Conservation (phyloP, 2,329 filamentous ascomycete species). For the Aureobasidium sp. region DNA sequence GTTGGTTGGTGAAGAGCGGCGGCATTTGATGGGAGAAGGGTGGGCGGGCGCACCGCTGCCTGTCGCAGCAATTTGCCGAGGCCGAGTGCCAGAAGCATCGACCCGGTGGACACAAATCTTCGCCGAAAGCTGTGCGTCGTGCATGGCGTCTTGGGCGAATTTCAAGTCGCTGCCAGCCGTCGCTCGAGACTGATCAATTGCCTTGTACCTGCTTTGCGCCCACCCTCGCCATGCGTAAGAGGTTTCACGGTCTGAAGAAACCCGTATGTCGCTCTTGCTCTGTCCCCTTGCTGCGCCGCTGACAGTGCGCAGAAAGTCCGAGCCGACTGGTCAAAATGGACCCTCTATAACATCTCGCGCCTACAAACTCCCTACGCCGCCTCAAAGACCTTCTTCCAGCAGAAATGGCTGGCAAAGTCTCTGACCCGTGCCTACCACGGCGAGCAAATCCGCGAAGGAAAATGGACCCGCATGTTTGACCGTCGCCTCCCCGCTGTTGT, state of each 20-base stretch:
- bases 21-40: neutral
- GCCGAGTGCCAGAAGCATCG: neutral
- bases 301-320: slow-evolving; percentile 63
- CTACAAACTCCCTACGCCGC: slow-evolving; percentile 37
- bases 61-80: neutral
- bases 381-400: slow-evolving; percentile 78
- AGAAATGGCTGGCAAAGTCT: slow-evolving; percentile 93
- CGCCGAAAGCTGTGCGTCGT: neutral
- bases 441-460: slow-evolving; percentile 84
- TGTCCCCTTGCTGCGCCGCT: neutral
- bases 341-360: slow-evolving; percentile 77
- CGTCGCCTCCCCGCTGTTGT: slow-evolving; percentile 73
- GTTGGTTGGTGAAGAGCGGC: neutral
- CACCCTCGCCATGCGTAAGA: slow-evolving; percentile 12
- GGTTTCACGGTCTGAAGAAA: slow-evolving; percentile 14
- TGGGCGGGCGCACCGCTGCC: neutral
- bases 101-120: slow-evolving; percentile 7
- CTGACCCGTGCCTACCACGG: slow-evolving; percentile 82
- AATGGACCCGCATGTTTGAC: slow-evolving; percentile 91
- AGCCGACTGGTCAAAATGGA: slow-evolving; percentile 96
- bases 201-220: neutral
- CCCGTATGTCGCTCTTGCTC: neutral
- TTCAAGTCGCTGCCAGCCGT: neutral
- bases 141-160: neutral
- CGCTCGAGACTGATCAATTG: neutral